These are phyloP conservation scores for Blastomyces silverae DNA, from an alignment of 2,329 filamentous ascomycete species.

Conservation along the genomic window DNA sequence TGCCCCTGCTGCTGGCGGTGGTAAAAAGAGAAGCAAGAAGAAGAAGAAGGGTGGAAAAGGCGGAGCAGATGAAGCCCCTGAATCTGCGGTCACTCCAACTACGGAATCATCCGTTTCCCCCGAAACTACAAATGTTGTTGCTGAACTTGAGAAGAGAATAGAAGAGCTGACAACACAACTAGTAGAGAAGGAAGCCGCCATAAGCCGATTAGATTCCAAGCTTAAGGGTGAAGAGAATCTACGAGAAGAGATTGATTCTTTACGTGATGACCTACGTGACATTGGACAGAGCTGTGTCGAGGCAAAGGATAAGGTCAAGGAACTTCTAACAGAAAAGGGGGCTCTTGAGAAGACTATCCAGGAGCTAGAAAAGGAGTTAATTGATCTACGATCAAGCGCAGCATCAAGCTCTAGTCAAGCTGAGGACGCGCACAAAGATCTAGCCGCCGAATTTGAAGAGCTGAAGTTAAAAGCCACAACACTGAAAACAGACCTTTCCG, in stretches of 20 bases:
- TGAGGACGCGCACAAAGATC: slow-evolving; percentile 47
- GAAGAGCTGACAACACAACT: slow-evolving; percentile 33
- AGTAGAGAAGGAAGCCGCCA: slow-evolving; percentile 60
- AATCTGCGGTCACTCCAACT: slow-evolving; percentile 31
- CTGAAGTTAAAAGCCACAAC: slow-evolving; percentile 62
- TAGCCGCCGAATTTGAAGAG: slow-evolving; percentile 61
- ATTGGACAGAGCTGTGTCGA: slow-evolving; percentile 80
- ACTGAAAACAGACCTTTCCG: slow-evolving; percentile 75
- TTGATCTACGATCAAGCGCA: slow-evolving; percentile 46
- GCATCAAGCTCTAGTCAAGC: slow-evolving; percentile 43
- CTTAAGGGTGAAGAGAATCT: slow-evolving; percentile 70
- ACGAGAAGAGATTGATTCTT: slow-evolving; percentile 74
- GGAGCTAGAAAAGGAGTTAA: slow-evolving; percentile 65
- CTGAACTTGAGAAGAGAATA: slow-evolving; percentile 33
- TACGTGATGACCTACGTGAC: slow-evolving; percentile 70
- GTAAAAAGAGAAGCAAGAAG: slow-evolving; percentile 82
- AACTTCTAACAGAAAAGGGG: slow-evolving; percentile 61
- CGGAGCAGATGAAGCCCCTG: slow-evolving; percentile 33
- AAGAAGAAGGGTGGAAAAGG: slow-evolving; percentile 68
- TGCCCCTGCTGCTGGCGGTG: slow-evolving; percentile 32
- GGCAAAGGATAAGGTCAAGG: slow-evolving; percentile 67
- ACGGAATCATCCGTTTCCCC: slow-evolving; percentile 15
- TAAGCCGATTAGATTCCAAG: slow-evolving; percentile 63
- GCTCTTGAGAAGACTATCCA: slow-evolving; percentile 58
- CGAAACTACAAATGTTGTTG: slow-evolving; percentile 6